Percentiles rank a stretch among this genome's conserved stretches.
Conservation (phyloP, 2,329 filamentous ascomycete genomes). For the Colletotrichum tropicicola region DNA sequence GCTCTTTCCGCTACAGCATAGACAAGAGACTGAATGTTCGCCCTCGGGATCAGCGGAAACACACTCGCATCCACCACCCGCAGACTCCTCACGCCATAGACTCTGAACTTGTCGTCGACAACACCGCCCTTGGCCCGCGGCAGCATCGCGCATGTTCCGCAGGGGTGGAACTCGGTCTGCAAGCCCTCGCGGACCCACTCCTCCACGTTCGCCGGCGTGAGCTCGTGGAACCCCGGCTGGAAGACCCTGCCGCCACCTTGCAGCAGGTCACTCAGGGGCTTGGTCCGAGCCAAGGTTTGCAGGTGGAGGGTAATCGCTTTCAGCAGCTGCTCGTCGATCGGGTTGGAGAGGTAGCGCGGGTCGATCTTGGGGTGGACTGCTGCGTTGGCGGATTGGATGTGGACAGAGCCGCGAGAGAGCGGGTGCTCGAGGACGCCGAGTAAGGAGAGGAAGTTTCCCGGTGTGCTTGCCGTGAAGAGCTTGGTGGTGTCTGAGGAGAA, state of each 20-base stretch:
- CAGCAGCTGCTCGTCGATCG: conserved; percentile 16
- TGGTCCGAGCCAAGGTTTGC: conserved; percentile 7
- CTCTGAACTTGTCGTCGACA: conserved; percentile 39
- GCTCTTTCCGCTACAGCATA: conserved; percentile 46
- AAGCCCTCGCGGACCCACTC: conserved; percentile 1
- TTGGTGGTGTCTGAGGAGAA: conserved; percentile 20
- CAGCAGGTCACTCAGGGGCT: conserved; percentile 18
- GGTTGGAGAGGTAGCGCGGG: conserved; percentile 23
- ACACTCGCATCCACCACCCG: conserved; percentile 42
- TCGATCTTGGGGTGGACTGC: conserved; percentile 10
- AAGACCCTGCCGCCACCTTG: conserved; percentile 4
- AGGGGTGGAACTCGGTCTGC: conserved; percentile 30
- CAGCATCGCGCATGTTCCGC: conserved; percentile 26
- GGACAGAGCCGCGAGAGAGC: conserved; percentile 17
- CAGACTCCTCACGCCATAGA: conserved; percentile 39
- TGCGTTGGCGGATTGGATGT: conserved; percentile 16
- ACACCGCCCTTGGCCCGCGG: conserved; percentile 37
- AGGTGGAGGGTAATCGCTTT: conserved; percentile 15
- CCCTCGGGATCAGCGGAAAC: conserved; percentile 40
- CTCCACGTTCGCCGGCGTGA: conserved; percentile 16
- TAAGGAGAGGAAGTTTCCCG: conserved; percentile 17
- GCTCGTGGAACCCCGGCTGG: conserved; percentile 19
- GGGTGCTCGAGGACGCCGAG: conserved; percentile 27
- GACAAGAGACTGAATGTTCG: conserved; percentile 42
- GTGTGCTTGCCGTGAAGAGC: conserved; percentile 13